Base-by-base conservation (phyloP, 2,329 filamentous ascomycete genomes). In the Fusarium tupiense region DNA sequence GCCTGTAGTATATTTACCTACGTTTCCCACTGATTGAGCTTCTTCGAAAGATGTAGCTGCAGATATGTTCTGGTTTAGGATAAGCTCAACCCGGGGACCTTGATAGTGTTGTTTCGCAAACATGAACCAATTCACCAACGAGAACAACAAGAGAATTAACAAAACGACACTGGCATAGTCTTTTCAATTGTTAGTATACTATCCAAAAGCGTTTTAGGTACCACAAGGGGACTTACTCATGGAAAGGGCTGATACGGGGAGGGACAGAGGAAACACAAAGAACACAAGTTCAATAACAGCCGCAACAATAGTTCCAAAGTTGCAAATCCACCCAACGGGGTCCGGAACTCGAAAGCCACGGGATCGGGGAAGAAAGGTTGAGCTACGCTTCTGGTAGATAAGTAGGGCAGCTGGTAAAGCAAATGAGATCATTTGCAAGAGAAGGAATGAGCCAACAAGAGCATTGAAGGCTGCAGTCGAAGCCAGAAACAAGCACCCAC, bases 141-240 rank as follows among this genome's bases (percentile, higher is more conserved):
- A 53, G 17, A 53, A 4, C 17, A 53, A 20, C 4, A 53, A 37
- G 6, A 37, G 6, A 37, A 11, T 12, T 3, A 37, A 53, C 12
- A 53, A 3, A 35, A 37, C 50, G 6, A 53, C 33, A 26, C 49
- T 53, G 17, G 49, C 49, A 6, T 53, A 53, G 49, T 37, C 49
- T 53, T 37, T 16, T 14, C 1, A 2, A 2, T 0, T 26, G 0
- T 53, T 26, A 37, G 33, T 26, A 53, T 53, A 3, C 3, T 0
- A 8, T 11, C 3, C 4, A 16, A 26, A 24, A 11, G 9, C 17
- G n/a, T 8, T 8, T 20, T 5, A 24, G 5, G 49, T 11, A 26
- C 4, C 8, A 20, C 0, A 0, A 24, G 3, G n/a, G 8, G 6
- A 53, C 49, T 20, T 8, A 37, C 49, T 53, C 33, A 53, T 53